Evolutionary conservation across 1,284 basidiomycete species (phyloP).

Genomic region (Xerocomus amazonicus): DNA sequence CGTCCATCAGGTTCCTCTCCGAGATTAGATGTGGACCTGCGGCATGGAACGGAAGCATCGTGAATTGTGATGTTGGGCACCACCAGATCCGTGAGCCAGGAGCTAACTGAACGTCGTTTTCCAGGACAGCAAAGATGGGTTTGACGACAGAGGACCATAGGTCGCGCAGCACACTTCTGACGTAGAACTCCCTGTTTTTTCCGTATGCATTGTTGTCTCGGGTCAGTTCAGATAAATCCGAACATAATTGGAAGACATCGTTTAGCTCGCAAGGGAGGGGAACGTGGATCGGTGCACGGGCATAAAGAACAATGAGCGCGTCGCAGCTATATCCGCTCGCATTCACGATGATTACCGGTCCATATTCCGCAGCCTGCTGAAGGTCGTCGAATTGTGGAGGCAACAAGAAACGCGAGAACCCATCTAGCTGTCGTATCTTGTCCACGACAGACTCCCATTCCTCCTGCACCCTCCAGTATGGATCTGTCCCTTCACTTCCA

Average conservation of each 20-base stretch:
- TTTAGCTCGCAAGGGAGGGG: neutral
- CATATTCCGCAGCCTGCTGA: conserved; percentile 22
- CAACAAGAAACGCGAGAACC: conserved; percentile 22
- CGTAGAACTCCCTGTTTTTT: neutral
- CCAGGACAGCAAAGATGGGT: neutral
- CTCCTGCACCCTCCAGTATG: neutral
- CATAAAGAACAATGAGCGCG: conserved; percentile 4
- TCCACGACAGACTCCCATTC: conserved; percentile 10
- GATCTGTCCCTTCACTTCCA: neutral
- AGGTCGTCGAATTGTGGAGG: conserved; percentile 22
- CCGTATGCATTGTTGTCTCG: neutral
- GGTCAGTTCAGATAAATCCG: neutral
- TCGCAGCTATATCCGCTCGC: neutral
- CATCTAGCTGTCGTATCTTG: conserved; percentile 16
- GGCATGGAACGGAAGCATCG: neutral
- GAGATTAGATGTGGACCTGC: neutral
- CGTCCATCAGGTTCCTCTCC: neutral
- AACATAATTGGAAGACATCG: neutral
- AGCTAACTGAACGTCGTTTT: neutral
- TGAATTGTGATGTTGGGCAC: neutral
- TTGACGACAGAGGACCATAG: neutral
- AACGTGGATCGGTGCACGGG: conserved; percentile 9
- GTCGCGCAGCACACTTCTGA: neutral
- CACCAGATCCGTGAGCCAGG: neutral
- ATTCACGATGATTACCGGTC: conserved; percentile 24